Evolutionary conservation across 2,329 filamentous ascomycete species (phyloP), one percentile per base, ranked within the genome.

Genomic region (Thermoascus crustaceus): DNA sequence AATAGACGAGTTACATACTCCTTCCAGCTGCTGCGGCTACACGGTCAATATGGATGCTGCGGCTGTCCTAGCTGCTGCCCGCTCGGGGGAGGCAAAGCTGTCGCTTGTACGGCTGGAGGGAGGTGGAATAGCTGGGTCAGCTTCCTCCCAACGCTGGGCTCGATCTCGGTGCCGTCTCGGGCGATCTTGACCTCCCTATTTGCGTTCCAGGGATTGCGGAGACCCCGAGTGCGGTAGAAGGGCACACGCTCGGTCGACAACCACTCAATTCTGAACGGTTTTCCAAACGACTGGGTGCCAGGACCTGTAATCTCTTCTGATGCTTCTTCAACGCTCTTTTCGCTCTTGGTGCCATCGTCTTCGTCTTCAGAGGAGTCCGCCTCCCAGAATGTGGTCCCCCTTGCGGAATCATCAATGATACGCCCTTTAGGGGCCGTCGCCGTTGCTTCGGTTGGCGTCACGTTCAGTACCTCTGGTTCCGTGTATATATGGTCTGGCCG

Each of bases 361-460:
- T 66, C 65, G 7, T 56, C 52, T 1, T 78, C 78, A 0, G 76
- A 75, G 20, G 69, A 61, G 32, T 89, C 81, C 5, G 81, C 80
- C 58, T 96, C 89, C 89, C 89, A 96, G 52, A 96, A 96, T 25
- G 95, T 94, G 0, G 88, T 95, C 0, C 89, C 89, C n/a, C 89
- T 75, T 1, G 85, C 82, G 3, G 85, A 88, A 55, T 96, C 89
- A 51, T 94, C 86, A 30, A 95, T 89, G 39, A 96, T 93, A 36
- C 80, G 78, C 16, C 89, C 89, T 50, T 75, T 81, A 0, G 88
- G 88, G 2, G 83, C 82, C 34, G 73, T 80, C 31, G 84, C 78
- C 0, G 82, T 93, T 11, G 85, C 78, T 38, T 82, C 76, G 14
- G 86, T 94, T 0, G 78, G 72, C 7, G 87, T 93, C 4, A 85